phyloP scores from a whole-genome alignment of 371 early-diverging fungal species.

The Dipsacomyces acuminosporus region DNA sequence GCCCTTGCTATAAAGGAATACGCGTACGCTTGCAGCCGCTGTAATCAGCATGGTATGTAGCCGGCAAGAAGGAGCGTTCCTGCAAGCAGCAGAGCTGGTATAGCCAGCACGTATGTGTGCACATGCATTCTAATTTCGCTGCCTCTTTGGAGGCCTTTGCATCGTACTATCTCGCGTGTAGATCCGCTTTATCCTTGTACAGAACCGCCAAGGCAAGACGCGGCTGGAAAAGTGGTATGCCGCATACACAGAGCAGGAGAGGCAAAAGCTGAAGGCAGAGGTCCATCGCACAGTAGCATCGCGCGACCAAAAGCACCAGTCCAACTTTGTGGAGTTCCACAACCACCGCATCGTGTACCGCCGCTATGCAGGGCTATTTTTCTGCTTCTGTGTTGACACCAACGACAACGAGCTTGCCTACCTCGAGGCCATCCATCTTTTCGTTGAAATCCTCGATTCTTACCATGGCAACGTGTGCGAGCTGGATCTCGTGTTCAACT shows the following conservation, averaged over 20 bases:
- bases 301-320: slow-evolving; percentile 93
- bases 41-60: too few species aligned
- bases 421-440: slow-evolving; percentile 94
- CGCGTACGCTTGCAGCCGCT: too few species aligned
- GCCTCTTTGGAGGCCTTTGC: too few species aligned
- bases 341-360: slow-evolving; percentile 96
- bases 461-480: slow-evolving; percentile 99
- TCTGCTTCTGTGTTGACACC: slow-evolving; percentile 95
- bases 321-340: slow-evolving; percentile 94
- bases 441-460: slow-evolving; percentile 95
- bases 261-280: slow-evolving; percentile 86
- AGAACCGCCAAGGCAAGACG: slow-evolving; percentile 97
- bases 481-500: slow-evolving; percentile 95
- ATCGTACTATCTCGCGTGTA: too few species aligned
- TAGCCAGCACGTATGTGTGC: too few species aligned
- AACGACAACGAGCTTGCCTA: slow-evolving; percentile 94
- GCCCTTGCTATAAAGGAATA: too few species aligned
- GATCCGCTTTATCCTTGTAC: slow-evolving; percentile 90
- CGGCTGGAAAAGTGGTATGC: slow-evolving; percentile 95
- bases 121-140: too few species aligned
- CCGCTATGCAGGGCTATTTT: slow-evolving; percentile 95
- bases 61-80: too few species aligned
- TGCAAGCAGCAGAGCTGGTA: too few species aligned
- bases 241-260: slow-evolving; percentile 89
- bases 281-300: slow-evolving; percentile 92